Percentiles rank a stretch among this genome's conserved stretches.
Evolutionary conservation across 169 alveolate species (phyloP).

Genomic region (Plasmodium adleri): DNA sequence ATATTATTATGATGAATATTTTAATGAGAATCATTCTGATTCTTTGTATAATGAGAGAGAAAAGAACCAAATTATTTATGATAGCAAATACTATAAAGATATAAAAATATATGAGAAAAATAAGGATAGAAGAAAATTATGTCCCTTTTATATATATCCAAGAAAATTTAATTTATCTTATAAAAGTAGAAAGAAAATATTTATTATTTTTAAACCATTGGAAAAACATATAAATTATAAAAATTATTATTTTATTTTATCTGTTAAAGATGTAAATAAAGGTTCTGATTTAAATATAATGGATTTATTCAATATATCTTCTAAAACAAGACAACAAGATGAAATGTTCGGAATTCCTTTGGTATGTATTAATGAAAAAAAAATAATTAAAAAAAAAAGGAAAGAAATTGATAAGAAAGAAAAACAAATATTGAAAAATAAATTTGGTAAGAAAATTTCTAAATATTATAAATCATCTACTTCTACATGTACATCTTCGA

Average conservation of each 20-base stretch:
- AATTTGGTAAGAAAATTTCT: constrained; percentile 26
- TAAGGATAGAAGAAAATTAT: constrained; percentile 9
- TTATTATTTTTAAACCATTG: constrained; percentile 44
- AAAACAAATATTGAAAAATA: constrained; percentile 8
- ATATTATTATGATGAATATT: constrained; percentile 44
- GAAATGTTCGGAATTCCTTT: constrained; percentile 26
- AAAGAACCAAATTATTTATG: not conserved
- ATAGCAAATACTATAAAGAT: not conserved
- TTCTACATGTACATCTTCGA: constrained; percentile 1
- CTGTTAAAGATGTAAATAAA: constrained; percentile 24
- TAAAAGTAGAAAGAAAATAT: constrained; percentile 36
- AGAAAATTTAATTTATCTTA: constrained; percentile 29
- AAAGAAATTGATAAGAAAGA: too few species aligned
- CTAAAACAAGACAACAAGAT: constrained; percentile 15
- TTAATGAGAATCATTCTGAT: constrained; percentile 12
- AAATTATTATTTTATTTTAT: constrained; percentile 51
- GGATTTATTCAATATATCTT: constrained; percentile 41
- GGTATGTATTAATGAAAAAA: constrained; percentile 47
- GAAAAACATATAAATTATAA: constrained; percentile 57
- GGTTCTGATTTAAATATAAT: constrained; percentile 45
- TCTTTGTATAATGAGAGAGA: constrained; percentile 32
- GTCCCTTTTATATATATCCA: constrained; percentile 69
- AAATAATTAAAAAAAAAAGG: constrained; percentile 35
- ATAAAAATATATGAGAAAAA: not conserved
- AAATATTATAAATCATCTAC: constrained; percentile 59